Evolutionary conservation across 257 asterid genomes (phyloP).

Genomic region (Solanum habrochaites): DNA sequence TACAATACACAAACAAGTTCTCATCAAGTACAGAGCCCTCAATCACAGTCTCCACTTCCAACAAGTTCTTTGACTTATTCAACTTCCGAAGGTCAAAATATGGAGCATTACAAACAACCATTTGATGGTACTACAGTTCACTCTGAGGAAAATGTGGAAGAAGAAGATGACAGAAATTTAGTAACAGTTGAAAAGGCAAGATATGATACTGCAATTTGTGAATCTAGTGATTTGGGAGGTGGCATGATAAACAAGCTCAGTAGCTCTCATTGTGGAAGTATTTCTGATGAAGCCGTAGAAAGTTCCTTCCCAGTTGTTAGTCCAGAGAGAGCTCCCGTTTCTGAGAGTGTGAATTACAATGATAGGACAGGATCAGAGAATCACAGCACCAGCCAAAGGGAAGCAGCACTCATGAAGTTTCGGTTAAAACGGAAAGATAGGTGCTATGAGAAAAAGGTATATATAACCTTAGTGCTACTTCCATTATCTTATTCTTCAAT

Average conservation of each 20-base stretch:
- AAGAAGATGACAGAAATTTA: not conserved
- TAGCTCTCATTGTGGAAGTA: constrained; percentile 25
- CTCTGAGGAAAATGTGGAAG: constrained; percentile 23
- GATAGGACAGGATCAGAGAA: not conserved
- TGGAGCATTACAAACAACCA: constrained; percentile 16
- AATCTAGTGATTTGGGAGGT: not conserved
- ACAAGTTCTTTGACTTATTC: constrained; percentile 14
- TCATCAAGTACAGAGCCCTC: constrained; percentile 23
- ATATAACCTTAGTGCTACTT: not conserved
- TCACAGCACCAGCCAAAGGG: constrained; percentile 47
- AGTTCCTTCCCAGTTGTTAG: constrained; percentile 31
- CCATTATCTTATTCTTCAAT: not conserved
- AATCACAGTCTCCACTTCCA: constrained; percentile 29
- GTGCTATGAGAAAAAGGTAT: constrained; percentile 95
- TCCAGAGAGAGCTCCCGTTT: constrained; percentile 30
- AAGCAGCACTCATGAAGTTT: constrained; percentile 80
- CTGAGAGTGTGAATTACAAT: constrained; percentile 21
- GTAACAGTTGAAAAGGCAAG: not conserved
- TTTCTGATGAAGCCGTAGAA: constrained; percentile 44
- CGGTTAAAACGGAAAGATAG: constrained; percentile 85
- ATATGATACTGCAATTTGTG: not conserved
- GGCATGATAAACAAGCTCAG: constrained; percentile 16
- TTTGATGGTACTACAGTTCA: constrained; percentile 22
- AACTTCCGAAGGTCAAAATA: constrained; percentile 18
- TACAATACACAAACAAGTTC: not conserved